Base-by-base conservation (phyloP, 257 asterid species). In the Salvia splendens region DNA sequence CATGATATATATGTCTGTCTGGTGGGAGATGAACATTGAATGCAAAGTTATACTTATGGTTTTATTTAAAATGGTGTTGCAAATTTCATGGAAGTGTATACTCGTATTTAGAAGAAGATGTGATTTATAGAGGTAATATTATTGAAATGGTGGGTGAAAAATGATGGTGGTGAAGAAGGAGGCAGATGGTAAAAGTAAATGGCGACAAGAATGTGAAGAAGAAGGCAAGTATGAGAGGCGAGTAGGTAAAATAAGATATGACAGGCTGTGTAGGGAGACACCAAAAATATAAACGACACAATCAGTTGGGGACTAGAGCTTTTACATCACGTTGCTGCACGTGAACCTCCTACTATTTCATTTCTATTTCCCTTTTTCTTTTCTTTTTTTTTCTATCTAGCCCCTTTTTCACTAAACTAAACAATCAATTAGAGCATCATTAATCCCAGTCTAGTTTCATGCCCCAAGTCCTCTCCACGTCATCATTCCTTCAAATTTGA, bases 241-340 rank as follows among this genome's bases (percentile, higher is more conserved):
- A 7, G 59, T 10, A 10, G 36, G 15, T 68, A 36, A 35, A 48
- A 24, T 24, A 12, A 15, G 36, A 48, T n/a, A 59, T 3, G 74
- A 69, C 68, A 69, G 74, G 53, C 53, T 61, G 67, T 42, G 2
- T 20, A 8, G 28, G 35, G 6, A 52, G 3, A 17, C 35, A 3
- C 33, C 58, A 52, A 53, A 33, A 24, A 28, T 24, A 24, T 54
- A 57, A 35, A 58, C 73, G 59, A 58, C 7, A 69, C 60, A 47
- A 2, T 15, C 32, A 15, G 53, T 50, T 65, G 53, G 64, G 64
- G 48, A 47, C 17, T 68, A 16, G 56, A 63, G 68, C 68, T 63
- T 62, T 45, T 61, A 12, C 55, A 12, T 43, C 68, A 32, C 73
- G 48, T 36, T 20, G 17, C 65, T 69, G 74, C 74, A 69, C 68